Percentiles rank a stretch among this genome's conserved stretches.
Evolutionary conservation across 2,329 filamentous ascomycete species (phyloP).

Genomic region (Colletotrichum filicis): DNA sequence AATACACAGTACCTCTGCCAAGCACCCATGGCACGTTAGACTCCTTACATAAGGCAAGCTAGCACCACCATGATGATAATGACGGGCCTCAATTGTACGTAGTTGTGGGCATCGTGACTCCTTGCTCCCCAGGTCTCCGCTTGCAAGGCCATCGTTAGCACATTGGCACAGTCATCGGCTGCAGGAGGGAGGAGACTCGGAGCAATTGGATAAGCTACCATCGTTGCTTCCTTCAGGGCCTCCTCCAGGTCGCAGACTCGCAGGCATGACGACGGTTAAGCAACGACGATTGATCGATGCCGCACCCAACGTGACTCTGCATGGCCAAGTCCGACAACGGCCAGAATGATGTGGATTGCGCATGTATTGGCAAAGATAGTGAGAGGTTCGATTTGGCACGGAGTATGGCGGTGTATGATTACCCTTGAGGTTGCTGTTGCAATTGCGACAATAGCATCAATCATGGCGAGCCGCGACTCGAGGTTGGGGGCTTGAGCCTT

Average conservation of each 20-base stretch:
- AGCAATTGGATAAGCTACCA: not conserved
- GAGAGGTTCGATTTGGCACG: not conserved
- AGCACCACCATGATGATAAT: not conserved
- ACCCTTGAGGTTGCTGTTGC: slow-evolving; percentile 18
- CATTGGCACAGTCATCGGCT: slow-evolving; percentile 1
- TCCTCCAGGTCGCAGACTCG: not conserved
- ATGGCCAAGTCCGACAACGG: too few species aligned
- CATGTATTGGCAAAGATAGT: not conserved
- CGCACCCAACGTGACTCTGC: not conserved
- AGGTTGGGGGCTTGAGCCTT: not conserved
- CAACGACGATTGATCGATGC: not conserved
- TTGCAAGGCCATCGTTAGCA: slow-evolving; percentile 17
- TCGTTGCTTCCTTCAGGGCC: slow-evolving; percentile 22
- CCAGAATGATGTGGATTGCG: not conserved
- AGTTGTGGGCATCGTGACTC: not conserved
- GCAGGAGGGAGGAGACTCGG: not conserved
- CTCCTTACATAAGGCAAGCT: not conserved
- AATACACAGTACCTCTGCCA: not conserved
- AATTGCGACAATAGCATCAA: not conserved
- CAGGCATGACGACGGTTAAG: not conserved
- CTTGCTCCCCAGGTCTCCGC: slow-evolving; percentile 12
- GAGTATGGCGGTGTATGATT: not conserved
- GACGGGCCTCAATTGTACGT: not conserved
- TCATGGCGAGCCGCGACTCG: not conserved
- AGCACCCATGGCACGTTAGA: not conserved